Evolutionary conservation across 495 filamentous ascomycete genomes (phyloP).

Genomic region (Hamigera avellanea): DNA sequence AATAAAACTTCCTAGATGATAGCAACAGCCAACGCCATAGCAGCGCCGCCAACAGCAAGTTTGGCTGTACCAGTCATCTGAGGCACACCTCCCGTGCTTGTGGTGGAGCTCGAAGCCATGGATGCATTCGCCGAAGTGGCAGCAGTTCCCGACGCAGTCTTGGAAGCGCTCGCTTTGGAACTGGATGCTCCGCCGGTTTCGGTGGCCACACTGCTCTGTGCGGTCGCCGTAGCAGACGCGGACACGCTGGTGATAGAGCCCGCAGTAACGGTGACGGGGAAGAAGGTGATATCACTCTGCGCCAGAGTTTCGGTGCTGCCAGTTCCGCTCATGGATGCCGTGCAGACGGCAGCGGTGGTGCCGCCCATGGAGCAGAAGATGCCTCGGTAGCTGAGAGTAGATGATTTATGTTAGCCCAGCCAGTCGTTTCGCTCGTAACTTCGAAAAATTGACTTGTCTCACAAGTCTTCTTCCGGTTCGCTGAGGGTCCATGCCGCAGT

Average conservation of each 20-base stretch:
- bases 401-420: constrained; percentile 7
- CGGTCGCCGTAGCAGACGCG: constrained; percentile 3
- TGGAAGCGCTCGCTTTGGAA: too few relatives aligned
- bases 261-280: constrained; percentile 26
- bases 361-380: constrained; percentile 21
- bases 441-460: too few relatives aligned
- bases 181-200: too few relatives aligned
- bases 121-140: not conserved
- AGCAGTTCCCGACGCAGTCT: not conserved
- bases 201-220: not conserved
- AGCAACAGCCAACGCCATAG: constrained; percentile 9
- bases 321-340: constrained; percentile 12
- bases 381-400: constrained; percentile 12
- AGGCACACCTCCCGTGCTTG: constrained; percentile 9
- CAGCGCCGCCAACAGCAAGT: constrained; percentile 9
- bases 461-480: too few relatives aligned
- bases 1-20: constrained; percentile 2
- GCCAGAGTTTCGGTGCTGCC: constrained; percentile 9
- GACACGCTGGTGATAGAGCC: constrained; percentile 7
- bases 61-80: constrained; percentile 6
- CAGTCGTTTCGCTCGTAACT: too few relatives aligned
- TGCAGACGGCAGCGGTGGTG: constrained; percentile 26
- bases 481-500: constrained; percentile 12
- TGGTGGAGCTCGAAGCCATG: constrained; percentile 1
- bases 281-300: constrained; percentile 6